Base-by-base conservation (phyloP, 768 basidiomycete species). In the Suillus subaureus region DNA sequence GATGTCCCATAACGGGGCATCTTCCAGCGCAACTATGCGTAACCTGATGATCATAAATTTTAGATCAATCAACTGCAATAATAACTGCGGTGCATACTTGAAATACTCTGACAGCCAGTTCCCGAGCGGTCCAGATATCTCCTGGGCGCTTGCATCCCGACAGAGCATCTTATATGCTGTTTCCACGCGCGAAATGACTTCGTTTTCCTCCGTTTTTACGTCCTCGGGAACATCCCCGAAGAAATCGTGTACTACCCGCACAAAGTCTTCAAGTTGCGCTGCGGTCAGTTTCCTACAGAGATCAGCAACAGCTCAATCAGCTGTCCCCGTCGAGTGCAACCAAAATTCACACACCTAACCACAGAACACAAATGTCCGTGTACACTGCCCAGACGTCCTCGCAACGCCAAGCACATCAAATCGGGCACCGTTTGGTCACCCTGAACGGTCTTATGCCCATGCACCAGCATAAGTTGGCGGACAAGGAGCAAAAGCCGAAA, bases 1-100 rank as follows among this genome's bases (percentile, higher is more conserved):
- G 11, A 92, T 75, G 63, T 89, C 87, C 86, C 89, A 92, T 35
- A 93, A 75, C 16, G 77, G 74, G 2, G 75, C 66, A 6, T 83
- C 81, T 63, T 90, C 89, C 0, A 87, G 78, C 4, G 83, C 79
- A 16, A 77, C 67, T 12, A 86, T 67, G 16, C 79, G 74, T 8
- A 74, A 73, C 61, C 88, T 90, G 68, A 23, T 3, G 23, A 12
- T 2, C 37, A 33, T 70, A 39, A 60, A 57, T 9, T 6, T 62
- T 40, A 66, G 6, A 28, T 43, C 35, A 3, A 21, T 11, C 33
- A 11, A 13, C 12, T 2, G 6, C 31, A 40, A 56, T 37, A 35
- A 49, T 28, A 28, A 1, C 49, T 15, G 62, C 54, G 21, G 39
- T 16, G 73, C 83, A 35, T 67, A 88, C 89, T 77, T 78, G 33